A percentile compares a stretch with the other conserved stretches of the same genome.
Evolutionary conservation across 2,329 filamentous ascomycete species (phyloP).

Genomic region (Talaromyces sp.): DNA sequence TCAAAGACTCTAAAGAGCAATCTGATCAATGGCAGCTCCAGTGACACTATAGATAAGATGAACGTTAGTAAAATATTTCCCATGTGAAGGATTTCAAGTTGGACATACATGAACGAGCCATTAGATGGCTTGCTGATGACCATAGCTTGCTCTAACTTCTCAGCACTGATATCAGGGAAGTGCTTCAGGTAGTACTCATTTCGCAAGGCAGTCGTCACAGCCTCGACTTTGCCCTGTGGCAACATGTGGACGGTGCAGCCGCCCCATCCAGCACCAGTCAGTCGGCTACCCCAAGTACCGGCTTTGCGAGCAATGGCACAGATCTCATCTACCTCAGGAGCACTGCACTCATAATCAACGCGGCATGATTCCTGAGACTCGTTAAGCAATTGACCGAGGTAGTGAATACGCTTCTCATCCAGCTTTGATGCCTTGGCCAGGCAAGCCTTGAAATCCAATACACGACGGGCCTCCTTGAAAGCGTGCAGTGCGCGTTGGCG

Average conservation of each 20-base stretch:
- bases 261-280: slow-evolving; percentile 96
- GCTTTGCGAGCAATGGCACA: slow-evolving; percentile 76
- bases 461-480: slow-evolving; percentile 83
- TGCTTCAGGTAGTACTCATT: slow-evolving; percentile 79
- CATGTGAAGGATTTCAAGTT: background rate
- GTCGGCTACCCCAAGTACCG: slow-evolving; percentile 79
- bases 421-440: slow-evolving; percentile 61
- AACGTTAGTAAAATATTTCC: slow-evolving; percentile 15
- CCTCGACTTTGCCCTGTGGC: slow-evolving; percentile 76
- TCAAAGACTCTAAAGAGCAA: slow-evolving; percentile 27
- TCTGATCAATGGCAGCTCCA: slow-evolving; percentile 41
- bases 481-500: slow-evolving; percentile 88
- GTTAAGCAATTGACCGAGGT: slow-evolving; percentile 83
- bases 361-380: slow-evolving; percentile 86
- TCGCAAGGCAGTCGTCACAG: slow-evolving; percentile 75
- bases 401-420: slow-evolving; percentile 67
- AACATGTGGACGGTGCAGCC: slow-evolving; percentile 95
- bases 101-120: slow-evolving; percentile 46
- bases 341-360: slow-evolving; percentile 87
- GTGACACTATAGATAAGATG: slow-evolving; percentile 31
- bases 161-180: slow-evolving; percentile 67
- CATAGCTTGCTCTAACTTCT: slow-evolving; percentile 77
- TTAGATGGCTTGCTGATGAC: slow-evolving; percentile 79
- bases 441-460: slow-evolving; percentile 78
- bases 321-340: slow-evolving; percentile 86